Evolutionary conservation across 371 early-diverging fungal genomes (phyloP).

Genomic region (Cokeromyces recurvatus): DNA sequence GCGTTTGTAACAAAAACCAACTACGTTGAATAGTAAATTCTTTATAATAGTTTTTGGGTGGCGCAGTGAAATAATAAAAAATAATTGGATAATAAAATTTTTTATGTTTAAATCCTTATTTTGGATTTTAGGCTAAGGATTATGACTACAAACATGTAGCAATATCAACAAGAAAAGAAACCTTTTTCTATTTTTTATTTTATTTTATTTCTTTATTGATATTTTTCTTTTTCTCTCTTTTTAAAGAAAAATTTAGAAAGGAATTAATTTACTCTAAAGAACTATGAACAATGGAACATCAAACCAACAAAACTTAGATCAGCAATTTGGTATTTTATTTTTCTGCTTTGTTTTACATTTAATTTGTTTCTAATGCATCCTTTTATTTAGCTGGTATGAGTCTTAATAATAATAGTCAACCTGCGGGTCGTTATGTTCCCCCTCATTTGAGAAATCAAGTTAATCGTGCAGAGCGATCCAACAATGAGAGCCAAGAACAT

Average conservation of each 20-base stretch:
- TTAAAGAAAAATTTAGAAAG: conserved; percentile 3
- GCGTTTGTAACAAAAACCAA: no score
- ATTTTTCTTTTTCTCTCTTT: conserved; percentile 19
- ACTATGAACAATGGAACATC: conserved; percentile 56
- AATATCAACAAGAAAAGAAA: not conserved
- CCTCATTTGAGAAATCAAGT: conserved; percentile 45
- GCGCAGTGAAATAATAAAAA: conserved; percentile 8
- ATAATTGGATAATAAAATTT: conserved; percentile 13
- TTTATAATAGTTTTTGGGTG: no score
- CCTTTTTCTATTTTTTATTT: conserved; percentile 1
- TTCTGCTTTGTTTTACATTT: no score
- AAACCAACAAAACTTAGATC: conserved; percentile 57
- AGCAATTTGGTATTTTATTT: conserved; percentile 52
- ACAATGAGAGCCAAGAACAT: not conserved
- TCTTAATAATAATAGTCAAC: conserved; percentile 34
- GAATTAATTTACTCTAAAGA: conserved; percentile 2
- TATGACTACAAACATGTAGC: not conserved
- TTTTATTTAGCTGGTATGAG: conserved; percentile 55
- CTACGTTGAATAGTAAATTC: no score
- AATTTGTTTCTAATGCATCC: no score
- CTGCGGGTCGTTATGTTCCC: conserved; percentile 40
- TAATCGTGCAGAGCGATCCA: conserved; percentile 11
- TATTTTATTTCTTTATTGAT: not conserved
- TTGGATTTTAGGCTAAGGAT: conserved; percentile 8
- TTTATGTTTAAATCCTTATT: conserved; percentile 6